Evolutionary conservation across 805 yeast genomes (phyloP).

Genomic region (Yamadazyma laniorum): DNA sequence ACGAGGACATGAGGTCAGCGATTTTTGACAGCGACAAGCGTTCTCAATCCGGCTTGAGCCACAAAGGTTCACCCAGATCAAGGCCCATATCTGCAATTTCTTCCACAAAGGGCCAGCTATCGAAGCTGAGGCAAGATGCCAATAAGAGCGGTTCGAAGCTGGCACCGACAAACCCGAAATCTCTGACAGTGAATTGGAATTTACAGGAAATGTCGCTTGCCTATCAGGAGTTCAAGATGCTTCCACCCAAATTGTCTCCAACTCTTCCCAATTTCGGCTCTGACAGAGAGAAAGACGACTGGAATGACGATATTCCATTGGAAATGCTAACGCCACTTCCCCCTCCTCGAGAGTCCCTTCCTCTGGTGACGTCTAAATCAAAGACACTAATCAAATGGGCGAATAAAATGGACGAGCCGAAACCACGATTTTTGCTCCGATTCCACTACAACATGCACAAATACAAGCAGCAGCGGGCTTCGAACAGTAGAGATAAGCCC

Average conservation of each 20-base stretch:
- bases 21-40: conserved; percentile 22
- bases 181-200: conserved; percentile 27
- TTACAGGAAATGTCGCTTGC: conserved; percentile 37
- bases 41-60: neutral
- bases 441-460: conserved; percentile 7
- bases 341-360: neutral
- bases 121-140: conserved; percentile 1
- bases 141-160: neutral
- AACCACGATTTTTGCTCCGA: conserved; percentile 18
- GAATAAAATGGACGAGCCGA: conserved; percentile 24
- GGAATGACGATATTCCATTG: conserved; percentile 6
- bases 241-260: conserved; percentile 42
- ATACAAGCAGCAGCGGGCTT: conserved; percentile 1
- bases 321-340: conserved; percentile 1
- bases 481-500: neutral
- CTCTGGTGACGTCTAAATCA: neutral
- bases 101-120: conserved; percentile 3
- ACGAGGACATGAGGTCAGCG: conserved; percentile 37
- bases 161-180: neutral
- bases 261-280: conserved; percentile 25
- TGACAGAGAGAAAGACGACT: neutral
- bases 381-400: conserved; percentile 23
- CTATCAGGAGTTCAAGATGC: conserved; percentile 29
- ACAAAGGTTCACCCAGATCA: conserved; percentile 4
- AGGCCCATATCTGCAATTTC: conserved; percentile 5